These are phyloP conservation scores for Lasiosphaeria ovina DNA, from an alignment of 495 filamentous ascomycete species.

Conservation along the genomic window DNA sequence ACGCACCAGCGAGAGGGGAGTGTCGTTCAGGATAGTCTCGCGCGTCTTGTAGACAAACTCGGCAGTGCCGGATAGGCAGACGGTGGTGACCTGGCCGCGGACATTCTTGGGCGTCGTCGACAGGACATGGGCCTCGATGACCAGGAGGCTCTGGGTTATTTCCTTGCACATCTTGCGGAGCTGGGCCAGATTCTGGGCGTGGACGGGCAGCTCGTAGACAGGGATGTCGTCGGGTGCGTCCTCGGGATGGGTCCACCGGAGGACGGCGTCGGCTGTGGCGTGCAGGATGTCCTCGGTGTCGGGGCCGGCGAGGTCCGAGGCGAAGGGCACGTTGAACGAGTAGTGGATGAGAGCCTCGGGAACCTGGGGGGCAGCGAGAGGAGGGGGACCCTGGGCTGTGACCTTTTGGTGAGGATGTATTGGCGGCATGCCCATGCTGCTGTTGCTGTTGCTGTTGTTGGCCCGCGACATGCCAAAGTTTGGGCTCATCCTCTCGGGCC, in stretches of 20 bases:
- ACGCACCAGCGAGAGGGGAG: conserved; percentile 81
- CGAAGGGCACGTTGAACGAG: conserved; percentile 94
- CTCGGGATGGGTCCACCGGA: conserved; percentile 88
- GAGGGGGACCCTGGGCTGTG: conserved; percentile 58
- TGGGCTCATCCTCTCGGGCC: conserved; percentile 88
- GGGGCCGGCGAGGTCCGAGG: conserved; percentile 84
- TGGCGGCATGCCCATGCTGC: conserved; percentile 61
- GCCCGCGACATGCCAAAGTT: conserved; percentile 72
- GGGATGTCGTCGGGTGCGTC: conserved; percentile 78
- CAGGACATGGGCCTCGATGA: conserved; percentile 77
- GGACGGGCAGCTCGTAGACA: conserved; percentile 82
- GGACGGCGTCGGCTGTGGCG: conserved; percentile 75
- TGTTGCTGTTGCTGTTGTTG: conserved; percentile 31
- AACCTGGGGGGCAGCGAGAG: conserved; percentile 61
- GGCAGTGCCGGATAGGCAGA: conserved; percentile 80
- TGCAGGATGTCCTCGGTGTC: conserved; percentile 89
- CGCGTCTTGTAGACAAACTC: conserved; percentile 82
- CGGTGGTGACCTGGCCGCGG: conserved; percentile 76
- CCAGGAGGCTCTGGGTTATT: conserved; percentile 63
- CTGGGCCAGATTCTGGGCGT: conserved; percentile 75
- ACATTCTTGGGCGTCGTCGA: conserved; percentile 78
- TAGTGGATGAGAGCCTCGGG: conserved; percentile 66
- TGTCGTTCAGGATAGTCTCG: conserved; percentile 80
- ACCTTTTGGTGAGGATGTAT: conserved; percentile 68
- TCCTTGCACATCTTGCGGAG: conserved; percentile 75